phyloP scores from a whole-genome alignment of 2,329 filamentous ascomycete species.

The Aspergillus persii region DNA sequence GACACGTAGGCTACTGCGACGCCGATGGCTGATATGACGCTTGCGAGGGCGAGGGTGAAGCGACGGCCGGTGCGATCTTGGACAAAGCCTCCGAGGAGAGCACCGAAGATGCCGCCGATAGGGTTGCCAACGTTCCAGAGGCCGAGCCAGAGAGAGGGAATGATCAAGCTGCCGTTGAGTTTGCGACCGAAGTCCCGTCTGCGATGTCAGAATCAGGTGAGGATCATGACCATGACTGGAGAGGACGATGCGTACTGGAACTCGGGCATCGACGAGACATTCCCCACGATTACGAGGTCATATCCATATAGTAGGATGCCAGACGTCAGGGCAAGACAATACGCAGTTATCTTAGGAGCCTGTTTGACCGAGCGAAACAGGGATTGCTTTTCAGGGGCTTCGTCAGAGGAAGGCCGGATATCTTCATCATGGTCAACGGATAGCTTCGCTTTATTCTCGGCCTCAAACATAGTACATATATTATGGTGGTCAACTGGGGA shows the following conservation, averaged over 20 bases:
- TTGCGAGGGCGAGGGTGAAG: conserved; percentile 35
- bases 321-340: conserved; percentile 18
- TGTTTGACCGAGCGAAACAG: conserved; percentile 4
- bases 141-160: conserved; percentile 46
- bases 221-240: not conserved
- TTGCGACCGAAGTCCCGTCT: conserved; percentile 34
- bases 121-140: conserved; percentile 45
- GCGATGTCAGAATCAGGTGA: not conserved
- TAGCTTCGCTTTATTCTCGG: not conserved
- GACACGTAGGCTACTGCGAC: conserved; percentile 38
- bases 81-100: conserved; percentile 38
- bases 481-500: too few relatives aligned
- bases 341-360: conserved; percentile 12
- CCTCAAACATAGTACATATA: not conserved
- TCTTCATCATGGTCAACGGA: not conserved
- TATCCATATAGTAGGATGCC: conserved; percentile 33
- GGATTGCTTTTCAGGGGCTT: not conserved
- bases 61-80: conserved; percentile 44
- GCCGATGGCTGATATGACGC: conserved; percentile 37
- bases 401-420: not conserved
- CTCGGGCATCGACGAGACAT: conserved; percentile 23
- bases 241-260: conserved; percentile 15
- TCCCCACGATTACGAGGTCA: conserved; percentile 32
- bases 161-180: conserved; percentile 31
- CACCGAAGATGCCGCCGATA: conserved; percentile 40